Evolutionary conservation across 2,329 filamentous ascomycete species (phyloP), one percentile per base, ranked within the genome.

Genomic region (Trichophyton verrucosum): DNA sequence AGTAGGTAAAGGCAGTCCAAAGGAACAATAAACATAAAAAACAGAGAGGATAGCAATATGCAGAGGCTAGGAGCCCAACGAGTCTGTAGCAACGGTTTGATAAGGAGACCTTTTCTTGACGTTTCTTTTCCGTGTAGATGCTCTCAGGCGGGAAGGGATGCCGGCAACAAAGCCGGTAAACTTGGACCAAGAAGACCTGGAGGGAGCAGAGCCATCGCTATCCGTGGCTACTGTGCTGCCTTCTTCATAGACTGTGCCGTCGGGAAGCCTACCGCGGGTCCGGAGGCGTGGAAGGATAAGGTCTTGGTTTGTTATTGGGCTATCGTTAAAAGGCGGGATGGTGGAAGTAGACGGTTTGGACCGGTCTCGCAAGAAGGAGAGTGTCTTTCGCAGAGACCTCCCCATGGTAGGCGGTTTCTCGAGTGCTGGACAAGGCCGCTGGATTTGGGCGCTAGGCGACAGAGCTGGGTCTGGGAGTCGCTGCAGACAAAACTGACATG

Each of bases 401-500:
- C 27, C 27, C 13, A 24, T 53, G 2, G 27, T n/a, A n/a, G 11
- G 1, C 1, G 49, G 22, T 17, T 30, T 33, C 2, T 27, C 22
- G 9, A 33, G 17, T 3, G 22, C 20, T 24, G 49, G 49, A n/a
- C 17, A 22, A 30, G 22, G 17, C 5, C 13, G 22, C 9, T 33
- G 49, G 13, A 13, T 9, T 13, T 11, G 49, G 13, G 7, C 17
- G 17, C 7, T 53, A 53, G 49, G 4, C 27, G 49, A 15, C 13
- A 53, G 27, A 24, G 44, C 24, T 13, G 57, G 27, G 17, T 27
- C 40, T 11, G 57, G 57, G 1, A 44, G 33, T 49, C 57, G 47
- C 17, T 44, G 24, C 15, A 59, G 59, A 42, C 64, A 64, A 24
- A 60, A 65, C 20, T 61, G 64, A 20, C 55, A 57, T 44, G 27